These are phyloP conservation scores for Massariosphaeria phaeospora DNA, from an alignment of 495 filamentous ascomycete genomes.

Conservation along the genomic window DNA sequence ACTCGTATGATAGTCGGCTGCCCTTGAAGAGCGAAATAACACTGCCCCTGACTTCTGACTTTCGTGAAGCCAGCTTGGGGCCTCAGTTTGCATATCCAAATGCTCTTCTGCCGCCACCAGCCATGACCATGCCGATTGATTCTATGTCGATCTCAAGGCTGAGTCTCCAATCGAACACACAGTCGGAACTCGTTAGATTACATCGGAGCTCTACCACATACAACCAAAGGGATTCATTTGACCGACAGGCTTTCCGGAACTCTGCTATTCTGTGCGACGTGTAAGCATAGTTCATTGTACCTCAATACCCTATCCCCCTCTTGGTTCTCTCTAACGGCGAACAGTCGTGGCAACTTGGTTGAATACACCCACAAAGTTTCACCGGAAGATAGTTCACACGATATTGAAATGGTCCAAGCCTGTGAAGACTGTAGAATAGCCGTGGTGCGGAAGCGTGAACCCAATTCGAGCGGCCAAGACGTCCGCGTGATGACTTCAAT, in stretches of 20 bases:
- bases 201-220: conserved; percentile 26
- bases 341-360: conserved; percentile 30
- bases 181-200: conserved; percentile 9
- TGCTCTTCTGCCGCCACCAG: conserved; percentile 26
- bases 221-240: conserved; percentile 35
- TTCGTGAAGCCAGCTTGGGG: background rate
- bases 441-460: conserved; percentile 39
- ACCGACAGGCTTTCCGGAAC: conserved; percentile 38
- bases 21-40: conserved; percentile 7
- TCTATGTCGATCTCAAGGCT: conserved; percentile 7
- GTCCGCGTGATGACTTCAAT: conserved; percentile 37
- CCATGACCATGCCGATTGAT: conserved; percentile 17
- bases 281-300: conserved; percentile 23
- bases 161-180: conserved; percentile 5
- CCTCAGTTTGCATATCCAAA: conserved; percentile 9
- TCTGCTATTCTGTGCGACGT: conserved; percentile 42
- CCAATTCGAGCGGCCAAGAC: conserved; percentile 16
- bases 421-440: conserved; percentile 30
- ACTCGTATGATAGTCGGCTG: conserved; percentile 5
- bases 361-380: conserved; percentile 38
- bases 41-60: conserved; percentile 9
- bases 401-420: conserved; percentile 35
- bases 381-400: conserved; percentile 30
- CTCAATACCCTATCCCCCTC: background rate
- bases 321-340: conserved; percentile 1